These are phyloP conservation scores for Calonectria hawksworthii DNA, from an alignment of 2,329 filamentous ascomycete species.

Conservation along the genomic window DNA sequence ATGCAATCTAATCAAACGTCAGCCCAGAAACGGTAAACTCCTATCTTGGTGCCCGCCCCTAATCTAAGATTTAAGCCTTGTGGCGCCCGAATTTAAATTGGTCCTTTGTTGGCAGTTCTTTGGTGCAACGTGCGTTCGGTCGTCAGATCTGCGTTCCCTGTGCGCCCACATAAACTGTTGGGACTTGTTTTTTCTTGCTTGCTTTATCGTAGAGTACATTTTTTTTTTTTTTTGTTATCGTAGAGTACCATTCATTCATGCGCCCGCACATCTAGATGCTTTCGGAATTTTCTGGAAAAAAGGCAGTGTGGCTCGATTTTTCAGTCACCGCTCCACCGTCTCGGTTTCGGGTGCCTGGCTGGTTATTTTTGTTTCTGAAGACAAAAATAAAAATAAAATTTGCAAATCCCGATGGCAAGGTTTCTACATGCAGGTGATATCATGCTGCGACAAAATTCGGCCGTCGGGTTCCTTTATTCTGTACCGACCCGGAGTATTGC, in stretches of 20 bases:
- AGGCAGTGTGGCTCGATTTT: not conserved
- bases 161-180: not conserved
- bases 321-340: not conserved
- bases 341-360: not conserved
- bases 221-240: too few species aligned
- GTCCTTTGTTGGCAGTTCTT: too few species aligned
- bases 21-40: not conserved
- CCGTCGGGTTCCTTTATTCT: not conserved
- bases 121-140: not conserved
- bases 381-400: not conserved
- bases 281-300: not conserved
- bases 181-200: not conserved
- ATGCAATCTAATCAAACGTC: not conserved
- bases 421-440: not conserved
- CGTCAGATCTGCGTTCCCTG: too few species aligned
- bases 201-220: not conserved
- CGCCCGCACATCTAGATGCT: not conserved
- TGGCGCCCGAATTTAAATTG: constrained; percentile 5
- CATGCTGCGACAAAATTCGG: not conserved
- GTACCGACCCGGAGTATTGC: not conserved
- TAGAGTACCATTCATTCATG: not conserved
- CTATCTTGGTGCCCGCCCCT: not conserved
- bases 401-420: not conserved
- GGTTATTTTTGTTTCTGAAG: not conserved
- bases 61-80: constrained; percentile 5